Evolutionary conservation across 2,329 filamentous ascomycete genomes (phyloP), one percentile per base, ranked within the genome.

Genomic region (Aureobasidium leucospermi): DNA sequence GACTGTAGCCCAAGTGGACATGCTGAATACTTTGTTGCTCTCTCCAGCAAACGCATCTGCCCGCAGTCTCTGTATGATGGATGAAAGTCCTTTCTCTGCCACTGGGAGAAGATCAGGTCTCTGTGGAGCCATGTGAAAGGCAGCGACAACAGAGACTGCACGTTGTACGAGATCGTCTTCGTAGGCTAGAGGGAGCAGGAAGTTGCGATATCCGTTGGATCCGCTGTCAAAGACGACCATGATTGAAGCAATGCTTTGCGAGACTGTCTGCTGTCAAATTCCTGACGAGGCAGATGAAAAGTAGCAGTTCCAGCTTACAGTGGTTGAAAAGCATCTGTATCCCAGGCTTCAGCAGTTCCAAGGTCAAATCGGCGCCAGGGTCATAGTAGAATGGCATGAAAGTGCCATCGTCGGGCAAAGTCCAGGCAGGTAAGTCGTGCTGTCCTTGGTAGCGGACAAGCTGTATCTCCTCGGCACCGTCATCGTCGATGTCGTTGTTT

Each of bases 181-280:
- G 9, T 69, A 67, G 0, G 74, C 74, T n/a, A 76, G 69, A 2
- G 74, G 73, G 2, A 76, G 65, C 6, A 76, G 68, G 10, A 75
- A 59, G 6, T 75, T 65, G 28, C 74, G 66, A 43, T 76, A 76
- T 13, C 73, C 74, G 39, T 76, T 76, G 8, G 61, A 65, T 0
- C 65, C 51, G 5, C 63, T 67, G 58, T 76, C 74, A 9, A 75
- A 62, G 0, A 76, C 69, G 1, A 76, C 73, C 74, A 76, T 76
- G 19, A 70, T 68, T 0, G 72, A 70, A 0, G 74, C 74, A 9
- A 76, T 69, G 10, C 59, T 68, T 16, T 71, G 65, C 4, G 74
- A 71, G 46, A 75, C 52, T 56, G 5, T 8, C 9, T 11, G n/a
- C 16, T 38, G 41, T 56, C 29, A 56, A 7, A 23, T n/a, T 1